Percentiles rank a stretch among this genome's conserved stretches.
These are phyloP conservation scores for Hymenotorrendiella dingleyae DNA, from an alignment of 2,329 filamentous ascomycete genomes.

Conservation along the genomic window DNA sequence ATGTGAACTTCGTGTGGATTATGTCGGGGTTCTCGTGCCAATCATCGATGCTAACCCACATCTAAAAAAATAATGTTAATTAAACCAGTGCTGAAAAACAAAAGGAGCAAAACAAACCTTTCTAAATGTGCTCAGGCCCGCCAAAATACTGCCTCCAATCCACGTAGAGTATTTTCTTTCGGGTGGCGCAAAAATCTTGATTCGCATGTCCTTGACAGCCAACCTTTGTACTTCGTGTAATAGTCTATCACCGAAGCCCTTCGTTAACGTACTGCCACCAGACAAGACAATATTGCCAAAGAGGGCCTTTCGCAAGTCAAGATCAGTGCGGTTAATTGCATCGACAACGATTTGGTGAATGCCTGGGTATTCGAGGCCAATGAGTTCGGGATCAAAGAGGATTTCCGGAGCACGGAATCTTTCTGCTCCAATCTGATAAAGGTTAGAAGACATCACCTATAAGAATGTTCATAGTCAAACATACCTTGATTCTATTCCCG, in stretches of 20 bases:
- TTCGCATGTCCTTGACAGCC: constrained; percentile 97
- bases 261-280: constrained; percentile 91
- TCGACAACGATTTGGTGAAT: constrained; percentile 98
- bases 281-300: constrained; percentile 97
- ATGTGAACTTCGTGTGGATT: constrained; percentile 97
- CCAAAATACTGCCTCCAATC: constrained; percentile 97
- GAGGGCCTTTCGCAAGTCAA: constrained; percentile 88
- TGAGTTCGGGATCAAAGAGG: constrained; percentile 94
- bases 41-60: constrained; percentile 99
- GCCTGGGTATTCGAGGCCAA: constrained; percentile 92
- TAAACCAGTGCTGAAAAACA: not conserved
- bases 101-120: constrained; percentile 57
- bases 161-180: constrained; percentile 98
- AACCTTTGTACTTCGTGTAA: constrained; percentile 87
- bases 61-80: constrained; percentile 47
- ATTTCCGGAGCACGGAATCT: constrained; percentile 96
- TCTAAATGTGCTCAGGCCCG: constrained; percentile 93
- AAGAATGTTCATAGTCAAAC: constrained; percentile 8
- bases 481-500: constrained; percentile 85
- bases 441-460: constrained; percentile 13
- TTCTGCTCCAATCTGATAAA: constrained; percentile 72
- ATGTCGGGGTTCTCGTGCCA: constrained; percentile 99
- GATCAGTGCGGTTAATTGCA: constrained; percentile 87
- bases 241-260: constrained; percentile 90
- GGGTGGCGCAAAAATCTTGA: constrained; percentile 97